Base-by-base conservation (phyloP, 768 basidiomycete species). In the Clavulina sp. region DNA sequence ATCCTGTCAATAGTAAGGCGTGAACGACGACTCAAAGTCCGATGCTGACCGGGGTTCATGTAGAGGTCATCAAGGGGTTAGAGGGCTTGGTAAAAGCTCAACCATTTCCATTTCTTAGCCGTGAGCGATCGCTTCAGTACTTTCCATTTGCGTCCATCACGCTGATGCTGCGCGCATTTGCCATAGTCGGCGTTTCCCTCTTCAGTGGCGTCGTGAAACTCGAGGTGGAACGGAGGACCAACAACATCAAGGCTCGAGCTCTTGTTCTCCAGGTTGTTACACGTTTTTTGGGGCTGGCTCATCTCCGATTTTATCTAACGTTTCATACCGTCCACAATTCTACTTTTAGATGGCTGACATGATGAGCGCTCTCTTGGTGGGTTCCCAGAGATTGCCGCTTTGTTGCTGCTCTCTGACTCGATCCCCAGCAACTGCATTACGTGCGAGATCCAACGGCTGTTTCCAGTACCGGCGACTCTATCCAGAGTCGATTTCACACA, bases 51-150 rank as follows among this genome's bases (percentile, higher is more conserved):
- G n/a, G n/a, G n/a, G n/a, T n/a, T n/a, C n/a, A n/a, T n/a, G n/a
- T n/a, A n/a, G n/a, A n/a, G 43, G 43, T 46, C 16, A 16, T 46
- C 43, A 46, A 9, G 13, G 43, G 43, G 13, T 26, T 46, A 26
- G 43, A 46, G 26, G 43, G 43, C 24, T 26, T 46, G 26, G 43
- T 24, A 9, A 28, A 16, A 16, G 43, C 43, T 9, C 43, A 46
- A 28, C 43, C 43, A 46, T 46, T 46, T 26, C 43, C 43, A 46
- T 46, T 46, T 24, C 13, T 46, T 13, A 26, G n/a, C n/a, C n/a
- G n/a, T n/a, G n/a, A n/a, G n/a, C n/a, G n/a, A n/a, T n/a, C n/a
- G n/a, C n/a, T n/a, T n/a, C n/a, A n/a, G n/a, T n/a, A n/a, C n/a
- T n/a, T n/a, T n/a, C n/a, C n/a, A n/a, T n/a, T n/a, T n/a, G n/a